Base-by-base conservation (phyloP, 2,329 filamentous ascomycete species). In the Fusarium newnesense region DNA sequence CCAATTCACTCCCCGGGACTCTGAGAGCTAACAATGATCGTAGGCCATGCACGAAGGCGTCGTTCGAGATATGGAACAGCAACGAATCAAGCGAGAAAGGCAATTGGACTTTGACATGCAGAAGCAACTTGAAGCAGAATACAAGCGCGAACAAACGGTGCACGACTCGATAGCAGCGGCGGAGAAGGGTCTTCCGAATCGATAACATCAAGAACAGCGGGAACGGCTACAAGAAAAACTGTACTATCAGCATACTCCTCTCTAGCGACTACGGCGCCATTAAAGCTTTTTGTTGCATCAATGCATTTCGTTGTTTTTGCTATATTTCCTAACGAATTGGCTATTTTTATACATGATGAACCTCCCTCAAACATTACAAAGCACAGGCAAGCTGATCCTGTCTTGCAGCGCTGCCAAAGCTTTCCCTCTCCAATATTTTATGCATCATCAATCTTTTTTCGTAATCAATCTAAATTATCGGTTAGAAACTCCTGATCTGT, bases 41-140 rank as follows among this genome's bases (percentile, higher is more conserved):
- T 71, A 96, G 96, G 93, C 94, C 64, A 99, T 99, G 96, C 96
- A 99, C 80, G 90, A 93, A 75, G 96, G 96, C 49, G 96, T 99
- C 46, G 86, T 98, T 73, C 93, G 96, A 73, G 96, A 99, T 79
- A 93, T 98, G 87, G 96, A 98, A 80, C 94, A 97, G 80, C 95
- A 97, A 81, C 91, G 93, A 50, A 81, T 98, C 74, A 98, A 98
- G 84, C 89, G 90, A 75, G 96, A 99, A 82, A 92, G 96, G 67
- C 94, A 97, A 81, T 90, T 95, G 58, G 96, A 99, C 80, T 99
- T 99, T 79, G 95, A 98, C 74, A 90, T 97, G 89, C 96, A 99
- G 81, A 89, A 88, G 72, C 89, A 88, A 11, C 85, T 99, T 53
- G 95, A 98, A 84, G 89, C 92, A 78, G 94, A 99, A 81, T 98